These are phyloP conservation scores for Scutellaria minor DNA, from an alignment of 257 asterid genomes.

Conservation along the genomic window DNA sequence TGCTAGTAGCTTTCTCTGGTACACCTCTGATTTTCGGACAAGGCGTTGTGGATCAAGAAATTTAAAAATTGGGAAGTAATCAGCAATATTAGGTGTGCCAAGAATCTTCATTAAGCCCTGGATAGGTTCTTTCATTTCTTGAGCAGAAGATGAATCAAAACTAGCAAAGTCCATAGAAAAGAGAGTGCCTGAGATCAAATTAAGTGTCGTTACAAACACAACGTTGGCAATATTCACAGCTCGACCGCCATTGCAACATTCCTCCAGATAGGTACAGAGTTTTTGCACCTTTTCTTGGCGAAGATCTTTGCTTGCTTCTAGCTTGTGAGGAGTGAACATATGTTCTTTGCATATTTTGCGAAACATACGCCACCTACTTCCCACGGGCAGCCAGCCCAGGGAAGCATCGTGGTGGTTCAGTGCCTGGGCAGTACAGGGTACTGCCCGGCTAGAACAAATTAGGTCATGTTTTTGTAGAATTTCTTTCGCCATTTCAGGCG, in stretches of 20 bases:
- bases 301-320: slow-evolving; percentile 38
- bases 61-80: slow-evolving; percentile 28
- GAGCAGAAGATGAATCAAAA: slow-evolving; percentile 17
- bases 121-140: slow-evolving; percentile 33
- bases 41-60: slow-evolving; percentile 35
- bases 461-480: slow-evolving; percentile 31
- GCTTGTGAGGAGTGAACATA: slow-evolving; percentile 20
- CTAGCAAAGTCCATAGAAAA: slow-evolving; percentile 35
- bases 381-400: slow-evolving; percentile 32
- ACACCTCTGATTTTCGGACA: slow-evolving; percentile 1
- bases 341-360: slow-evolving; percentile 31
- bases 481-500: slow-evolving; percentile 35
- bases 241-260: not conserved
- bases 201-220: slow-evolving; percentile 36
- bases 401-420: slow-evolving; percentile 29
- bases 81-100: slow-evolving; percentile 14
- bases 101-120: not conserved
- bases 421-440: not conserved
- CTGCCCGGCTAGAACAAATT: slow-evolving; percentile 11
- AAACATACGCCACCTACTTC: slow-evolving; percentile 19
- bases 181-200: slow-evolving; percentile 31
- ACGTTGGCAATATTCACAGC: slow-evolving; percentile 30
- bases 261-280: slow-evolving; percentile 17
- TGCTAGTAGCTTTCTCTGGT: not conserved
- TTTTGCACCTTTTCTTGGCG: slow-evolving; percentile 33